Evolutionary conservation across 169 alveolate species (phyloP).

Genomic region (Eimeria brunetti): DNA sequence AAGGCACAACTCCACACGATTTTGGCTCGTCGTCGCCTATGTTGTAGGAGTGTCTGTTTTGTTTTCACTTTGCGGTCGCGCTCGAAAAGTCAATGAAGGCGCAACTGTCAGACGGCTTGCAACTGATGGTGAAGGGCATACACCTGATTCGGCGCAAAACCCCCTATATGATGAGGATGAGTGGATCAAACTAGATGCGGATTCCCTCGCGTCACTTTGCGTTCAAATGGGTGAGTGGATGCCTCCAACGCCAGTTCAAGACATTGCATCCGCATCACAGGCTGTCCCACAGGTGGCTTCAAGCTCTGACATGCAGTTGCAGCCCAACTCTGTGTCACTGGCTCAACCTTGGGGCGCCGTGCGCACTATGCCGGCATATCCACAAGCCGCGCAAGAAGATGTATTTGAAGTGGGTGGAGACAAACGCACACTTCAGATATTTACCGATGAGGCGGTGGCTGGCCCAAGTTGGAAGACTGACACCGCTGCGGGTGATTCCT

Average conservation of each 20-base stretch:
- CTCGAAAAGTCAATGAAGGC: not conserved
- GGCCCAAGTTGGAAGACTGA: not conserved
- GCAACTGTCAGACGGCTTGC: not conserved
- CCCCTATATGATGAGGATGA: not conserved
- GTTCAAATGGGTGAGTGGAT: not conserved
- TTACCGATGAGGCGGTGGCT: not conserved
- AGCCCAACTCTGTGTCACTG: not conserved
- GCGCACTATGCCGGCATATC: not conserved
- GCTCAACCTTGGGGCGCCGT: not conserved
- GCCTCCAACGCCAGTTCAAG: not conserved
- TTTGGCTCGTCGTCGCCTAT: not conserved
- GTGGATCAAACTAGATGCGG: slow-evolving; percentile 5
- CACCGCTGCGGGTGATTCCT: not conserved
- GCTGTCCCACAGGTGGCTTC: not conserved
- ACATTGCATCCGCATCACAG: not conserved
- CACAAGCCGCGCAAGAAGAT: not conserved
- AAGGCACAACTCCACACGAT: not conserved
- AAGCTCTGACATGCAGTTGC: not conserved
- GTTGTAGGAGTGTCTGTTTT: not conserved
- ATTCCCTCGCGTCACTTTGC: slow-evolving; percentile 5
- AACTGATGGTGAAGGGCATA: not conserved
- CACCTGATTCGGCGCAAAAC: not conserved
- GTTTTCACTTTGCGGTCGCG: not conserved
- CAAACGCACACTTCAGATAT: not conserved
- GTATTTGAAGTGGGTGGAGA: not conserved